Conservation (phyloP, 495 filamentous ascomycete genomes). For the Sabuloglossum arenarium region DNA sequence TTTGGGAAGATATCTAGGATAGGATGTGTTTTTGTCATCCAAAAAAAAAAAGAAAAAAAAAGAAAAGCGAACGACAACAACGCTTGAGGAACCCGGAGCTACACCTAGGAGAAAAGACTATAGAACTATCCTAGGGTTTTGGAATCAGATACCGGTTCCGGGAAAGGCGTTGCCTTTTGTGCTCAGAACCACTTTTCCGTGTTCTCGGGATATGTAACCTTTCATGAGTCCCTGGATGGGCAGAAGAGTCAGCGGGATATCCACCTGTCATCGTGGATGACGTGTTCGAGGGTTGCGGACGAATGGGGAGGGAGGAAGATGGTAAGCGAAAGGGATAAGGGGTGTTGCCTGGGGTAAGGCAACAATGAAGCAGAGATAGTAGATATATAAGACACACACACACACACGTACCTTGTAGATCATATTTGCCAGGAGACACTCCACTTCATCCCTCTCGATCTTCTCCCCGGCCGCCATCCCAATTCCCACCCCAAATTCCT, state of each 20-base stretch:
- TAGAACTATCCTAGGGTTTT: too few relatives aligned
- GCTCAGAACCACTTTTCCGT: constrained; percentile 73
- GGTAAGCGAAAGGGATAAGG: not conserved
- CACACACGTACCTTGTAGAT: constrained; percentile 72
- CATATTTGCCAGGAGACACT: constrained; percentile 82
- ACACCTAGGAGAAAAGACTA: too few relatives aligned
- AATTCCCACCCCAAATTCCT: constrained; percentile 33
- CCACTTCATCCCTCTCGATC: constrained; percentile 79
- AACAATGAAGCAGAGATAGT: not conserved
- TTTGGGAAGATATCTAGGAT: too few relatives aligned
- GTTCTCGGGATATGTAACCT: constrained; percentile 86
- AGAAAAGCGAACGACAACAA: too few relatives aligned
- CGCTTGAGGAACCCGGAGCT: too few relatives aligned
- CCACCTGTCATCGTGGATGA: too few relatives aligned
- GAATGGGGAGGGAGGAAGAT: too few relatives aligned
- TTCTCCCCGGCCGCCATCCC: constrained; percentile 31
- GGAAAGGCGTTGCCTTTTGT: constrained; percentile 73
- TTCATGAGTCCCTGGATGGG: constrained; percentile 43
- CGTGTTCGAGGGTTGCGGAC: too few relatives aligned
- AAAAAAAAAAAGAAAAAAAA: too few relatives aligned
- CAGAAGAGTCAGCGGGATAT: not conserved
- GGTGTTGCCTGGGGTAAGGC: not conserved
- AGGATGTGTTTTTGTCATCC: too few relatives aligned
- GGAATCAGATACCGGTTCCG: constrained; percentile 74
- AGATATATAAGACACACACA: constrained; percentile 2